Percentiles rank a stretch among this genome's conserved stretches.
Conservation (phyloP, 208 protist genomes). For the Trypanosoma lewisi region DNA sequence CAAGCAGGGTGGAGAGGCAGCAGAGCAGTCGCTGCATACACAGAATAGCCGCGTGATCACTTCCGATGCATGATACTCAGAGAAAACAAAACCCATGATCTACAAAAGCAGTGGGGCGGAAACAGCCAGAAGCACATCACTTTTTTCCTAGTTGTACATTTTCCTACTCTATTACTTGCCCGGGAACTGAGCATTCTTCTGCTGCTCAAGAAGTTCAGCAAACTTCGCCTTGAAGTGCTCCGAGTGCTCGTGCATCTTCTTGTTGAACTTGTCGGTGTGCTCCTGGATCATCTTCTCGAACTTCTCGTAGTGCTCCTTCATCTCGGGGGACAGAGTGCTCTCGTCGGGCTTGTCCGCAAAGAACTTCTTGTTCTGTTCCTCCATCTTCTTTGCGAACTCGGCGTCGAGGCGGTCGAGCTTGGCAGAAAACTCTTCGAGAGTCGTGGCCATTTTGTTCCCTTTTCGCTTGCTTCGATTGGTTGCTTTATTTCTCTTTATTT, state of each 20-base stretch:
- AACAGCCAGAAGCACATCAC: slow-evolving; percentile 43
- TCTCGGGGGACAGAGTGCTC: slow-evolving; percentile 85
- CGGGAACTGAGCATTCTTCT: slow-evolving; percentile 91
- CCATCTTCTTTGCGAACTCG: slow-evolving; percentile 91
- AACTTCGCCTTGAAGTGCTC: slow-evolving; percentile 92
- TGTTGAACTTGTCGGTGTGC: slow-evolving; percentile 93
- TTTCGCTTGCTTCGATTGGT: not conserved
- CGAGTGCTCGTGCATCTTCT: slow-evolving; percentile 91
- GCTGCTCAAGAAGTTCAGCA: slow-evolving; percentile 87
- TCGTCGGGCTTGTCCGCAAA: slow-evolving; percentile 91
- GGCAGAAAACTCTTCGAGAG: slow-evolving; percentile 82
- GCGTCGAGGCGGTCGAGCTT: slow-evolving; percentile 91
- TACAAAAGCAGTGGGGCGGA: too few relatives aligned
- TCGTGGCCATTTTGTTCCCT: slow-evolving; percentile 57
- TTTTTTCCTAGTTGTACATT: slow-evolving; percentile 87
- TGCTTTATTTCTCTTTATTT: slow-evolving; percentile 3
- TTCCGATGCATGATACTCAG: too few relatives aligned
- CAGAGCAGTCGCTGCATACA: too few relatives aligned
- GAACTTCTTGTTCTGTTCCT: slow-evolving; percentile 92
- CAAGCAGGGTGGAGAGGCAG: too few relatives aligned
- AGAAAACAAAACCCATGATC: too few relatives aligned
- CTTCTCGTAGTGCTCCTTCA: slow-evolving; percentile 92
- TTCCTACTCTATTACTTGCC: slow-evolving; percentile 77
- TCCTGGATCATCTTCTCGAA: slow-evolving; percentile 93
- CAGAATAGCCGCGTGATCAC: too few relatives aligned